These are phyloP conservation scores for Pseudomassariella vexata DNA, from an alignment of 2,329 filamentous ascomycete genomes.

Conservation along the genomic window DNA sequence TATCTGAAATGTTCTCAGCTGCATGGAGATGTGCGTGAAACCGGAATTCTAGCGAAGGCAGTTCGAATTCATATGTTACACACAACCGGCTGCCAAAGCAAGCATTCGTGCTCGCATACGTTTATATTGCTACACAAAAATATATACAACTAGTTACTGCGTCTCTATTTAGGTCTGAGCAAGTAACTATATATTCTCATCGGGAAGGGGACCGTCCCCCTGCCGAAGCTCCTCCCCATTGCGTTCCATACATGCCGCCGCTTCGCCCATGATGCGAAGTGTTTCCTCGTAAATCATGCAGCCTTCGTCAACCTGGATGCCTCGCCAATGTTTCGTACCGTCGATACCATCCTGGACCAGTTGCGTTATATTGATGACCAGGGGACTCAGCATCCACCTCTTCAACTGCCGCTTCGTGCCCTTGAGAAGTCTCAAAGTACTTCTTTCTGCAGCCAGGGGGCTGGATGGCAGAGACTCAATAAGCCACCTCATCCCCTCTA, in stretches of 20 bases:
- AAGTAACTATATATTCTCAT: slow-evolving; percentile 1
- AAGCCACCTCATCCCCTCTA: slow-evolving; percentile 15
- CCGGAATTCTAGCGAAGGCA: too few species aligned
- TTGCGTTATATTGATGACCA: slow-evolving; percentile 7
- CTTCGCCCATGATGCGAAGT: slow-evolving; percentile 19
- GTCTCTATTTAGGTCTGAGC: background rate
- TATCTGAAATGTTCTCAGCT: too few species aligned
- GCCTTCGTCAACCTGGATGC: slow-evolving; percentile 8
- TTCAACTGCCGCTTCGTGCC: slow-evolving; percentile 12
- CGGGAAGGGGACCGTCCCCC: too few species aligned
- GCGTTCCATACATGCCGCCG: slow-evolving; percentile 5
- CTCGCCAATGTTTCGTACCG: slow-evolving; percentile 8
- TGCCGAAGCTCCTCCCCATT: background rate
- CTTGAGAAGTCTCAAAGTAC: slow-evolving; percentile 14
- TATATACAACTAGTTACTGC: background rate
- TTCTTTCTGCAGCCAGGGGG: slow-evolving; percentile 14
- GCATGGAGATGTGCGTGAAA: too few species aligned
- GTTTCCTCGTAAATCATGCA: slow-evolving; percentile 16
- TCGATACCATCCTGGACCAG: slow-evolving; percentile 13
- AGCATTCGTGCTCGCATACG: too few species aligned
- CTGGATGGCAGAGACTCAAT: slow-evolving; percentile 14
- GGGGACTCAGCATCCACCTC: slow-evolving; percentile 4
- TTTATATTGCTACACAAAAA: slow-evolving; percentile 1
- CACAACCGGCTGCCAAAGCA: too few species aligned
- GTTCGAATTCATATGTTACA: too few species aligned